Evolutionary conservation across 148 eudicot genomes (phyloP).

Genomic region (Rhododendron williamsianum): DNA sequence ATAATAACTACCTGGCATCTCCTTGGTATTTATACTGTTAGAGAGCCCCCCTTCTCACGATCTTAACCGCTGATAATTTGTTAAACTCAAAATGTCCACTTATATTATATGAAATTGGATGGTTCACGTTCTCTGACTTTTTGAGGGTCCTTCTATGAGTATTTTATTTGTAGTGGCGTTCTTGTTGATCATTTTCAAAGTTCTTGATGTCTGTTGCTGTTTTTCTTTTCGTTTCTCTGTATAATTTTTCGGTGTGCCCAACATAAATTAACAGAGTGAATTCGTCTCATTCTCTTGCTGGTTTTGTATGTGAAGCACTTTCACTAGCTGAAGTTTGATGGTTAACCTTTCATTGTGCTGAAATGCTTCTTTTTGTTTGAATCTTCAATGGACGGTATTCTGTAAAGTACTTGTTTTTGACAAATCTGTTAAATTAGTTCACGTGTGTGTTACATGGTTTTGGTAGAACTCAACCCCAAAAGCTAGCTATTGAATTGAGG

Average conservation of each 20-base stretch:
- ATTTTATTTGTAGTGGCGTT: neutral
- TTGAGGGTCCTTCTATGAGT: neutral
- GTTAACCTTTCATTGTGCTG: neutral
- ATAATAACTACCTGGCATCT: conserved; percentile 8
- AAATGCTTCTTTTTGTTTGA: neutral
- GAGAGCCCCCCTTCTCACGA: neutral
- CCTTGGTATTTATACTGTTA: conserved; percentile 24
- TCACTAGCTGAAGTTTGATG: neutral
- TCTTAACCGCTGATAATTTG: neutral
- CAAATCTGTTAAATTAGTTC: neutral
- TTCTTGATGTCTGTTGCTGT: neutral
- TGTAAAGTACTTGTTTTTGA: neutral
- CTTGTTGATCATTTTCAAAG: neutral
- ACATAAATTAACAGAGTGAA: neutral
- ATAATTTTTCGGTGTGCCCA: neutral
- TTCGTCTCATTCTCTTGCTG: neutral
- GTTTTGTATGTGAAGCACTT: neutral
- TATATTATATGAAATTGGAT: neutral
- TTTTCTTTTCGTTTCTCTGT: neutral
- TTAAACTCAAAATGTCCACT: neutral
- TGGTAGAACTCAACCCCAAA: neutral
- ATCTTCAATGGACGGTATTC: neutral
- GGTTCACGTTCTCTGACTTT: neutral
- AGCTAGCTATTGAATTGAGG: neutral
- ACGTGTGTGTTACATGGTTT: neutral